Base-by-base conservation (phyloP, 169 alveolate species). In the Plasmodium ovale region DNA sequence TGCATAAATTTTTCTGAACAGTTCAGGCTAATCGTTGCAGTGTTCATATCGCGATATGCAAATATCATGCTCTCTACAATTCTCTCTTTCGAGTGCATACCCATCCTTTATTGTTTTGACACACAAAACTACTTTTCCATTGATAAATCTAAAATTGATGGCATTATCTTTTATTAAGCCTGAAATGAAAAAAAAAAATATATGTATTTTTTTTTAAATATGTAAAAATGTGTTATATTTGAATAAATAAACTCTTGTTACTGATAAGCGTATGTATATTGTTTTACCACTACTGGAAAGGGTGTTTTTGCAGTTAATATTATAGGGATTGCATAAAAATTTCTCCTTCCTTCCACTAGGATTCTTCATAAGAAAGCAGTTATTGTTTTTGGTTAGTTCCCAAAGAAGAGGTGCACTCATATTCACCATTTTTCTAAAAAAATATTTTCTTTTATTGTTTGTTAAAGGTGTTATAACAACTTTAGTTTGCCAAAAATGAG, bases 381-480 rank as follows among this genome's bases (percentile, higher is more conserved):
- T 79, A 82, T 65, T 79, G 35, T 33, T 62, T 49, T 35, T 79
- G 44, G 89, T 79, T 31, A 79, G 19, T 39, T 79, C 89, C 89
- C 89, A 79, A 54, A 79, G 21, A 70, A 79, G 79, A 29, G 89
- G 82, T 16, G 19, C 37, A 70, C 89, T 79, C 2, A 79, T 33
- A 39, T 79, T 79, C 44, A 62, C 16, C 89, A 64, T 79, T 79
- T 79, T 70, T 16, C 27, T 74, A n/a, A 25, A 56, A 53, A 58
- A 62, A 54, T 47, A 47, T 47, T 47, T 47, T 14, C 16, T 47
- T 47, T 47, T 47, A 47, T 47, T n/a, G 16, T 14, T 21, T 47
- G 56, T 47, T 47, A 47, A 47, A 14, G n/a, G n/a, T n/a, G n/a
- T n/a, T n/a, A n/a, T n/a, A n/a, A n/a, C n/a, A n/a, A n/a, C n/a